phyloP scores from a whole-genome alignment of 2,329 filamentous ascomycete genomes.

The Aspergillus pseudoglaucus region DNA sequence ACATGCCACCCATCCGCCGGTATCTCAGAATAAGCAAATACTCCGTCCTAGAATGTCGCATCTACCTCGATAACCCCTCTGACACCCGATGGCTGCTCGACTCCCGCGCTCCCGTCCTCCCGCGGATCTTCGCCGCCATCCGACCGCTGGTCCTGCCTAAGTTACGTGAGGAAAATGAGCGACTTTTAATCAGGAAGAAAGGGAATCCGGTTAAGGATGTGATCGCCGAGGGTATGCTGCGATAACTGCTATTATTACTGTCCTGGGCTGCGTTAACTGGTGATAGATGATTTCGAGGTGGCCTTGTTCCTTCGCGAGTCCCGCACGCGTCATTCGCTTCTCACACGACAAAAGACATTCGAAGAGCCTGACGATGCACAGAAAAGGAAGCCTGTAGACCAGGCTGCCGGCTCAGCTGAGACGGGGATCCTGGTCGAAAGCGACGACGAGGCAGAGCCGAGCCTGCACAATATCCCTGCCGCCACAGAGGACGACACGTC shows the following conservation, averaged over 20 bases:
- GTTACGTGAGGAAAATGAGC: slow-evolving; percentile 73
- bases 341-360: slow-evolving; percentile 79
- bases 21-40: slow-evolving; percentile 89
- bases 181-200: slow-evolving; percentile 59
- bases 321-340: slow-evolving; percentile 73
- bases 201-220: slow-evolving; percentile 84
- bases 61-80: slow-evolving; percentile 88
- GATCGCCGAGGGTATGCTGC: slow-evolving; percentile 60
- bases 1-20: slow-evolving; percentile 82
- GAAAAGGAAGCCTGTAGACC: neutral
- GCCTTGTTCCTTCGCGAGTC: slow-evolving; percentile 89
- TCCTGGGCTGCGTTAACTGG: slow-evolving; percentile 1
- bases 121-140: slow-evolving; percentile 76
- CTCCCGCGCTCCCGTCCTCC: slow-evolving; percentile 66
- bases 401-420: slow-evolving; percentile 15
- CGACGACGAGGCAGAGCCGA: slow-evolving; percentile 50
- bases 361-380: slow-evolving; percentile 45
- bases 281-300: slow-evolving; percentile 84
- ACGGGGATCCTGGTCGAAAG: slow-evolving; percentile 52
- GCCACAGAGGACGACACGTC: slow-evolving; percentile 13
- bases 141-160: slow-evolving; percentile 85
- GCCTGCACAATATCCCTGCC: slow-evolving; percentile 52
- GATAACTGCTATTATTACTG: slow-evolving; percentile 2
- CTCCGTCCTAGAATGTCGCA: slow-evolving; percentile 91
- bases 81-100: slow-evolving; percentile 79